phyloP scores from a whole-genome alignment of 2,329 filamentous ascomycete genomes.

The Curvularia spicifera region DNA sequence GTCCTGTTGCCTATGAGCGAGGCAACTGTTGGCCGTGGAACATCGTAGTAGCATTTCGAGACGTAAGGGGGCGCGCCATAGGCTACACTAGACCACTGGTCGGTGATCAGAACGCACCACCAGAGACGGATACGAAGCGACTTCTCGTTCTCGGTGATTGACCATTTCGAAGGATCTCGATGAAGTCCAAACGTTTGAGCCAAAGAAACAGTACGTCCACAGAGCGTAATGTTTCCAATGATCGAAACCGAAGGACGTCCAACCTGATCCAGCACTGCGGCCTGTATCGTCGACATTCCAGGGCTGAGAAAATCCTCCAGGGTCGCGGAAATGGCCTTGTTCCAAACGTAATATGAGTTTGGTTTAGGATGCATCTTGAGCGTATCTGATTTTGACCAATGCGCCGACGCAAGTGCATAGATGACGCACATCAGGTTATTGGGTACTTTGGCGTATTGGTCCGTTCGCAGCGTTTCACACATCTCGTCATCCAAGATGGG shows the following conservation, averaged over 20 bases:
- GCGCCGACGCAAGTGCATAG: slow-evolving; percentile 47
- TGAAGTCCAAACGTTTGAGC: slow-evolving; percentile 64
- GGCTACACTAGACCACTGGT: slow-evolving; percentile 63
- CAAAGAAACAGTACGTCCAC: slow-evolving; percentile 60
- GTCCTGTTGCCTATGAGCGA: slow-evolving; percentile 47
- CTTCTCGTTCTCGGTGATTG: slow-evolving; percentile 59
- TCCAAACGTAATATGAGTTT: slow-evolving; percentile 51
- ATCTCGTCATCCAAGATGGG: slow-evolving; percentile 51
- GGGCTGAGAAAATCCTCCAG: slow-evolving; percentile 54
- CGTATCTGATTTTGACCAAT: slow-evolving; percentile 48
- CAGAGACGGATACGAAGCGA: slow-evolving; percentile 60
- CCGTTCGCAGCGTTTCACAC: slow-evolving; percentile 44
- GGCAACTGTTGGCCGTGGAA: slow-evolving; percentile 59
- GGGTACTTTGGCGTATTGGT: slow-evolving; percentile 45
- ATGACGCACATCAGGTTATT: slow-evolving; percentile 50
- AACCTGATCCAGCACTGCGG: slow-evolving; percentile 51
- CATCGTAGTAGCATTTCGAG: slow-evolving; percentile 61
- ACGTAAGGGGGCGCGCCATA: slow-evolving; percentile 64
- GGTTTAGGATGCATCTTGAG: slow-evolving; percentile 48
- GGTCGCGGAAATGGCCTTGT: slow-evolving; percentile 51
- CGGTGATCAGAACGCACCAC: slow-evolving; percentile 65
- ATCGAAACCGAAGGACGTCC: slow-evolving; percentile 52
- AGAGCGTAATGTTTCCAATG: slow-evolving; percentile 59
- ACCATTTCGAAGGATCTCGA: slow-evolving; percentile 62
- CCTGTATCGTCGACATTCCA: slow-evolving; percentile 49